Evolutionary conservation across 1,284 basidiomycete genomes (phyloP), one percentile per base, ranked within the genome.

Genomic region (Apiotrichum porosum): DNA sequence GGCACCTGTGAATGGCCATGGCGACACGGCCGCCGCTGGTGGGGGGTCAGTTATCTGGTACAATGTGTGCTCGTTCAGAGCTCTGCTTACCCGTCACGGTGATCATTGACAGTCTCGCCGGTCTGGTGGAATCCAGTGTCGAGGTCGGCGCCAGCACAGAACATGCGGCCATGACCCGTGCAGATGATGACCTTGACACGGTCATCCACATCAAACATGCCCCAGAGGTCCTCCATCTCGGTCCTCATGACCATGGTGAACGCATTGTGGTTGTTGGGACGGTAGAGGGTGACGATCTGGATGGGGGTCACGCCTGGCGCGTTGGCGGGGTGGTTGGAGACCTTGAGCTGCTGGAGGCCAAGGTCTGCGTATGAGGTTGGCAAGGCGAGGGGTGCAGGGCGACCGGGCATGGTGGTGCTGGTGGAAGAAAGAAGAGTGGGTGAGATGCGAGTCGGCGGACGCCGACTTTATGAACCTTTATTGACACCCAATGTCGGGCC

Each of bases 81-180:
- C 19, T 5, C 21, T 9, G 14, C 52, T 28, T 21, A 49, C 44
- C 37, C 38, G 28, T 54, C 52, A n/a, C 52, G 48, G 44, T 54
- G 52, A 9, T 37, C 45, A 39, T 48, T 50, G 32, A 38, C 24
- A 37, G 38, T 31, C 21, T 42, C 45, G 17, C 22, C 35, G 13
- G n/a, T 4, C 31, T 43, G 44, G 33, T 30, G 26, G 53, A 54
- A 54, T 8, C 42, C 53, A 5, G n/a, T 36, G 28, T 45, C 12
- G n/a, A 54, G 49, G 46, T 54, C 53, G 0, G 53, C 53, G 28
- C 53, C 53, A 3, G 53, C 53, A n/a, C 53, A 54, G 49, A 51
- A 54, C 45, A 54, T 54, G 36, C 39, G 34, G n/a, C 49, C 53
- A 22, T 47, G 42, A 18, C 53, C 53, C 1, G 53, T 49, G 14